Conservation (phyloP, 345 rosid genomes). For the Gossypium raimondii region DNA sequence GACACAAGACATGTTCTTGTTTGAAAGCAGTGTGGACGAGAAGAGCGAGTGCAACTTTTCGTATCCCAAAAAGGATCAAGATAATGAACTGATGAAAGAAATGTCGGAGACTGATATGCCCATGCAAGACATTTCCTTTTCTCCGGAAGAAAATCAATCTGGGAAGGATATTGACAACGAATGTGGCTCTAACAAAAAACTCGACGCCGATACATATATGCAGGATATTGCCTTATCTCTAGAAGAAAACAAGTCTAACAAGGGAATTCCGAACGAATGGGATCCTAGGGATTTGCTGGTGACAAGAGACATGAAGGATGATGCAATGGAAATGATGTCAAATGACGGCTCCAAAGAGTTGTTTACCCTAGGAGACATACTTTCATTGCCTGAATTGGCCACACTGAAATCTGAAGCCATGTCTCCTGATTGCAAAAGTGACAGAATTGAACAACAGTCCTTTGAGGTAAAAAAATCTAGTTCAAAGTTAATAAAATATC, state of each 20-base stretch:
- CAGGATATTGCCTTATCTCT: constrained; percentile 3
- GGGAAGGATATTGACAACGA: neutral
- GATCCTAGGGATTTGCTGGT: constrained; percentile 22
- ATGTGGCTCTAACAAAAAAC: neutral
- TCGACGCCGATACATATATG: constrained; percentile 6
- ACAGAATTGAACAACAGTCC: constrained; percentile 28
- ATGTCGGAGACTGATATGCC: constrained; percentile 12
- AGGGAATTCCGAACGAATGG: constrained; percentile 11
- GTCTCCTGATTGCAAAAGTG: constrained; percentile 13
- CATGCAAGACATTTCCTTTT: neutral
- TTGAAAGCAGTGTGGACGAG: constrained; percentile 32
- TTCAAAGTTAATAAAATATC: neutral
- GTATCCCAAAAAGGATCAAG: constrained; percentile 27
- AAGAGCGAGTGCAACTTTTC: constrained; percentile 15
- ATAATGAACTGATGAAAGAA: constrained; percentile 12
- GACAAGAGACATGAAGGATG: constrained; percentile 16
- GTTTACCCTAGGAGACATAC: constrained; percentile 45
- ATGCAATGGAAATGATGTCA: constrained; percentile 10
- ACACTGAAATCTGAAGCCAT: constrained; percentile 17
- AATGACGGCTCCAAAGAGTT: constrained; percentile 19
- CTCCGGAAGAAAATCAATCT: constrained; percentile 6
- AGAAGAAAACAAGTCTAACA: constrained; percentile 18
- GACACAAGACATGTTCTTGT: constrained; percentile 48
- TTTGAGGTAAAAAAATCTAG: constrained; percentile 32
- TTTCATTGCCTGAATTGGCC: constrained; percentile 30